phyloP scores from a whole-genome alignment of 768 basidiomycete genomes.

The Mrakia hoshinonis region DNA sequence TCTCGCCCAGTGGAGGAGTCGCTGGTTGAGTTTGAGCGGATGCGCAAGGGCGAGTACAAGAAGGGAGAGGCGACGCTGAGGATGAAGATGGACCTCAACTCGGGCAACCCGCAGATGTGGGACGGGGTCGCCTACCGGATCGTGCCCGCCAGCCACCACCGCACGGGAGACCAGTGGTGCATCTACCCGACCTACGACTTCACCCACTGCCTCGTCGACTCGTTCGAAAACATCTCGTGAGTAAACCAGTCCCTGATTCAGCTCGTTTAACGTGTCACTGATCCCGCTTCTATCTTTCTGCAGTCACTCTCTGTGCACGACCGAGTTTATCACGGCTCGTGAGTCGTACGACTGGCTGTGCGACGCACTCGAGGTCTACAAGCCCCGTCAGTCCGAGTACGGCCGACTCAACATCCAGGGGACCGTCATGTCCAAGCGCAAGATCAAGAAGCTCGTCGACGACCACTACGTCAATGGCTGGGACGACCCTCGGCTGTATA shows the following conservation, averaged over 20 bases:
- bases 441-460: slow-evolving; percentile 78
- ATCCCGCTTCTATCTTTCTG: neutral
- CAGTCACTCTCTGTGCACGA: slow-evolving; percentile 94
- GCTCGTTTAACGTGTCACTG: neutral
- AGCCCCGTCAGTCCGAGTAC: slow-evolving; percentile 92
- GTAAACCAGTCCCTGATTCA: too few species aligned
- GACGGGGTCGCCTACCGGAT: slow-evolving; percentile 86
- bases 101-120: slow-evolving; percentile 99
- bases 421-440: slow-evolving; percentile 93
- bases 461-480: slow-evolving; percentile 77
- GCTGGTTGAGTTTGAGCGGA: slow-evolving; percentile 74
- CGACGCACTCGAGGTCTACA: slow-evolving; percentile 93
- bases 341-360: slow-evolving; percentile 99
- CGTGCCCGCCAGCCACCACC: slow-evolving; percentile 81
- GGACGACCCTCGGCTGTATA: slow-evolving; percentile 97
- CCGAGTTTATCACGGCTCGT: slow-evolving; percentile 88
- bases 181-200: slow-evolving; percentile 74
- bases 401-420: slow-evolving; percentile 88
- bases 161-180: slow-evolving; percentile 86
- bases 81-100: slow-evolving; percentile 92
- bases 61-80: slow-evolving; percentile 87
- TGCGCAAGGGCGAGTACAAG: slow-evolving; percentile 81
- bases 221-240: slow-evolving; percentile 97
- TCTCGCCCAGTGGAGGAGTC: slow-evolving; percentile 78
- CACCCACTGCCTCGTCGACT: slow-evolving; percentile 95